phyloP scores from a whole-genome alignment of 208 protist species.

The Trypanosoma theileri region DNA sequence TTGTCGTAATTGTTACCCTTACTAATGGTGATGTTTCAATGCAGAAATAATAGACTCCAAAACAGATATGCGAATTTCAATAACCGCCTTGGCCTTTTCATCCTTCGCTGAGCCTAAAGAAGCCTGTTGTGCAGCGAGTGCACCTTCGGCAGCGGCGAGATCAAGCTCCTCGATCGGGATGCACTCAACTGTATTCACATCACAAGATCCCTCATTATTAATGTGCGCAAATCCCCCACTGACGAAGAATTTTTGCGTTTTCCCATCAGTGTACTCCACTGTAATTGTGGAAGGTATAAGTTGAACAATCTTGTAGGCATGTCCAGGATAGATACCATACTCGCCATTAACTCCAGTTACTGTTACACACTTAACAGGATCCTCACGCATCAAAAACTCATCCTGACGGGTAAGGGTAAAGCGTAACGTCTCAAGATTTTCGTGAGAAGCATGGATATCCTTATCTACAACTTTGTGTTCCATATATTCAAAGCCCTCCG shows the following conservation, averaged over 20 bases:
- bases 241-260: conserved; percentile 77
- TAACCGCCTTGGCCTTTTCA: conserved; percentile 80
- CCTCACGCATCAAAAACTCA: conserved; percentile 83
- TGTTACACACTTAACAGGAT: conserved; percentile 82
- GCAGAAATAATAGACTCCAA: conserved; percentile 73
- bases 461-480: conserved; percentile 87
- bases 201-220: conserved; percentile 91
- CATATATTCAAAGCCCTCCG: conserved; percentile 86
- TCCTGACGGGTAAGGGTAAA: conserved; percentile 91
- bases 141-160: conserved; percentile 71
- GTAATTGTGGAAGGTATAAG: conserved; percentile 67
- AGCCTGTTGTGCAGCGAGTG: conserved; percentile 70
- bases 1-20: neutral
- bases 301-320: conserved; percentile 89
- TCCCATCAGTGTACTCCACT: conserved; percentile 79
- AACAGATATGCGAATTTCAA: conserved; percentile 82
- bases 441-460: conserved; percentile 77
- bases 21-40: conserved; percentile 48
- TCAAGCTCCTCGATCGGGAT: conserved; percentile 83
- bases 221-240: conserved; percentile 91
- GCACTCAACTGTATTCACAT: conserved; percentile 91
- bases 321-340: conserved; percentile 83
- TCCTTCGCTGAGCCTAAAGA: conserved; percentile 61
- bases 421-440: conserved; percentile 78
- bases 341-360: conserved; percentile 79